Conservation (phyloP, 371 early-diverging fungal genomes). For the Mucor lusitanicus region DNA sequence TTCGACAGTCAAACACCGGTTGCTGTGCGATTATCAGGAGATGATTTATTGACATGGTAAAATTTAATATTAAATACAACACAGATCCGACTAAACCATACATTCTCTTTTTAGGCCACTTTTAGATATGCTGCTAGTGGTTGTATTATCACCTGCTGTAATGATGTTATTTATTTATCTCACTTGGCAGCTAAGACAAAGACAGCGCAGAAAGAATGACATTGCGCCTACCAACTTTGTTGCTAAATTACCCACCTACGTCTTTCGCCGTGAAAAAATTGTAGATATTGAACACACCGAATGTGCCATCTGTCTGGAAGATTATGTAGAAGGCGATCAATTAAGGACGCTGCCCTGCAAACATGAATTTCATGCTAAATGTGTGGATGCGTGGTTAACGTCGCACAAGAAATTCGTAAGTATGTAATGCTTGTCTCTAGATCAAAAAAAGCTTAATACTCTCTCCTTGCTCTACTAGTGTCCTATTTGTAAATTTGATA, state of each 20-base stretch:
- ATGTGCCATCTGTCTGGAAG: conserved; percentile 96
- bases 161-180: conserved; percentile 76
- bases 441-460: conserved; percentile 2
- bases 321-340: conserved; percentile 82
- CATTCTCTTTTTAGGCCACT: conserved; percentile 50
- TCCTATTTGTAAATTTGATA: conserved; percentile 51
- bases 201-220: conserved; percentile 70
- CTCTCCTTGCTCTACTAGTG: conserved; percentile 29
- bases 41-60: conserved; percentile 51
- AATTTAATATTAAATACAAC: background rate
- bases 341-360: conserved; percentile 85
- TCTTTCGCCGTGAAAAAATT: conserved; percentile 52
- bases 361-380: conserved; percentile 92
- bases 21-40: conserved; percentile 42
- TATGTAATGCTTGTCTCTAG: conserved; percentile 3
- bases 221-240: conserved; percentile 77
- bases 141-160: conserved; percentile 72
- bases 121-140: conserved; percentile 71
- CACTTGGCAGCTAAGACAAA: conserved; percentile 71
- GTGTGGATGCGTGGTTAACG: conserved; percentile 90
- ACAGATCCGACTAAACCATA: background rate
- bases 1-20: conserved; percentile 30
- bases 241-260: conserved; percentile 66
- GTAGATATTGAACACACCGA: conserved; percentile 66
- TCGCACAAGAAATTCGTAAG: conserved; percentile 80